Evolutionary conservation across 352 stramenopile genomes (phyloP).

Genomic region (Pythium volutum): DNA sequence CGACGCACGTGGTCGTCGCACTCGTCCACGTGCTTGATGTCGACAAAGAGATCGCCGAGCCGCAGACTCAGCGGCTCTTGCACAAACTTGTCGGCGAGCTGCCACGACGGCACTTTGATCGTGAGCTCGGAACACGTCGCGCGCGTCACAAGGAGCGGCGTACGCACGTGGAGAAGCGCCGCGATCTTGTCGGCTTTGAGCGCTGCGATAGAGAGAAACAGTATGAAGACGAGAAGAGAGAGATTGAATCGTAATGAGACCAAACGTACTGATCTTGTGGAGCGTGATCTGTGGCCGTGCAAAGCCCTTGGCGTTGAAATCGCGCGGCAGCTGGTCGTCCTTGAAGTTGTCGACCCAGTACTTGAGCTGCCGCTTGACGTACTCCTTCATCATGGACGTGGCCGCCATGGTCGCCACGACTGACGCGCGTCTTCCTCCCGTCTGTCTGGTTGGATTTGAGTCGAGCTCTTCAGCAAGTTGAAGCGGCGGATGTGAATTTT

Average conservation of each 20-base stretch:
- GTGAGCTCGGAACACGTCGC: slow-evolving; percentile 50
- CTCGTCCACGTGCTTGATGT: slow-evolving; percentile 44
- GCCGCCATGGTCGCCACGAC: slow-evolving; percentile 12
- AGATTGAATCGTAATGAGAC: not conserved
- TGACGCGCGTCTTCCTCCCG: too few relatives aligned
- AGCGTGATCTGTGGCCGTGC: slow-evolving; percentile 44
- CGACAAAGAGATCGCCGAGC: slow-evolving; percentile 46
- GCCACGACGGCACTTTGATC: slow-evolving; percentile 64
- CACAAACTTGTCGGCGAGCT: slow-evolving; percentile 43
- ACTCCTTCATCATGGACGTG: slow-evolving; percentile 68
- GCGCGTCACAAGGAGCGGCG: slow-evolving; percentile 47
- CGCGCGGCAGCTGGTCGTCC: slow-evolving; percentile 52
- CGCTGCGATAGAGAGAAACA: slow-evolving; percentile 25
- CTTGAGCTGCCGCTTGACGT: slow-evolving; percentile 56
- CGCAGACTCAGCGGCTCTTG: slow-evolving; percentile 50
- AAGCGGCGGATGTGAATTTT: not conserved
- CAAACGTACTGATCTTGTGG: slow-evolving; percentile 40
- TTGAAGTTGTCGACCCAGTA: slow-evolving; percentile 68
- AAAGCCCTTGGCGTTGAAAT: slow-evolving; percentile 52
- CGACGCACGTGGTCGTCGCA: slow-evolving; percentile 42
- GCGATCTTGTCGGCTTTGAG: slow-evolving; percentile 65
- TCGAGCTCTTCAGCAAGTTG: slow-evolving; percentile 5
- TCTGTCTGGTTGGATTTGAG: not conserved
- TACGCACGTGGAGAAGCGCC: slow-evolving; percentile 36
- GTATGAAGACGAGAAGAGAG: not conserved